These are phyloP conservation scores for Magnaporthiopsis incrustans DNA, from an alignment of 2,329 filamentous ascomycete species.

Conservation along the genomic window DNA sequence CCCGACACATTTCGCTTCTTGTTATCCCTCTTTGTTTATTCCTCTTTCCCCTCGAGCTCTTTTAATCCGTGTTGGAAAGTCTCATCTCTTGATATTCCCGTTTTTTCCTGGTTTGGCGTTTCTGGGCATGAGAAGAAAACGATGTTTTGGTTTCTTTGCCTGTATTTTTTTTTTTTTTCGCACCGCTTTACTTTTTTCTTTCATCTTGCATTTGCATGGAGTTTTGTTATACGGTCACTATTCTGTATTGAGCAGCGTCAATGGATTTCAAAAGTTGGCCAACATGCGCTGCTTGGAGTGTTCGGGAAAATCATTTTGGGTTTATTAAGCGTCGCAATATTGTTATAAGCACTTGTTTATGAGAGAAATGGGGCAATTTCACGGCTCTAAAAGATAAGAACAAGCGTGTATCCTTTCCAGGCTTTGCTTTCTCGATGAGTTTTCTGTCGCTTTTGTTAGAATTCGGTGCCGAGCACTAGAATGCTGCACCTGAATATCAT, in stretches of 20 bases:
- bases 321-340: not conserved
- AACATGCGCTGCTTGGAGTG: not conserved
- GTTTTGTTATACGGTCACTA: not conserved
- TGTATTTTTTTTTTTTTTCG: not conserved
- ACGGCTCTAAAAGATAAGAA: not conserved
- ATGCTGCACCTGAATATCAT: not conserved
- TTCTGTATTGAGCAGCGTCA: not conserved
- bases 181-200: not conserved
- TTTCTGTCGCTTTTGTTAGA: too few species aligned
- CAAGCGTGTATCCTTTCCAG: not conserved
- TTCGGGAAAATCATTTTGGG: not conserved
- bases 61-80: not conserved
- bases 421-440: too few species aligned
- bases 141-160: not conserved
- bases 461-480: too few species aligned
- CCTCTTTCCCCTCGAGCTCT: constrained; percentile 5
- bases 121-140: constrained; percentile 1
- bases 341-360: not conserved
- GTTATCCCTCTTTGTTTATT: constrained; percentile 3
- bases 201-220: not conserved
- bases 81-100: too few species aligned
- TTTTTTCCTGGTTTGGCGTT: too few species aligned
- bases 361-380: not conserved
- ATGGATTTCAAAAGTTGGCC: not conserved
- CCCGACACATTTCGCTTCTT: constrained; percentile 1